These are phyloP conservation scores for Pseudoperonospora humuli DNA, from an alignment of 352 stramenopile species.

Conservation along the genomic window DNA sequence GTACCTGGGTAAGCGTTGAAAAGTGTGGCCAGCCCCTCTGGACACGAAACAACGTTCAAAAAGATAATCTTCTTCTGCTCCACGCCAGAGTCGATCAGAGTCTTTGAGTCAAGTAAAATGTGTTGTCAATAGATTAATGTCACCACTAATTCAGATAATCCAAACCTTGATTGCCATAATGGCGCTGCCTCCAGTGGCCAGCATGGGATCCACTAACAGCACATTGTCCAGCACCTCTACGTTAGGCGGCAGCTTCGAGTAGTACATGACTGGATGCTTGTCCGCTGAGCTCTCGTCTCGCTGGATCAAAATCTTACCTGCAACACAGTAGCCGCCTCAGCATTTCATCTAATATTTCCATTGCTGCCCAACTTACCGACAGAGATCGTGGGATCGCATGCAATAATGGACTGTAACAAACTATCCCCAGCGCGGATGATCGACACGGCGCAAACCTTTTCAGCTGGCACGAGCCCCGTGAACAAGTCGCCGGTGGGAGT, in stretches of 20 bases:
- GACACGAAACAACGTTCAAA: conserved; percentile 91
- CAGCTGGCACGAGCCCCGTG: conserved; percentile 39
- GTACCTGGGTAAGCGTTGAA: conserved; percentile 64
- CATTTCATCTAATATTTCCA: conserved; percentile 25
- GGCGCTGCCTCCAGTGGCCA: conserved; percentile 88
- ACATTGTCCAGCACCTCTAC: too few relatives aligned
- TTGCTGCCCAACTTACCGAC: too few relatives aligned
- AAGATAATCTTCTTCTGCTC: conserved; percentile 89
- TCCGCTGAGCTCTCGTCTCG: too few relatives aligned
- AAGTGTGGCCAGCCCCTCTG: conserved; percentile 83
- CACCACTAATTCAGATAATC: too few relatives aligned
- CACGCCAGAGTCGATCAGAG: conserved; percentile 79
- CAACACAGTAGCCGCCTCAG: conserved; percentile 13
- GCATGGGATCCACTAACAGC: conserved; percentile 96
- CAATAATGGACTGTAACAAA: too few relatives aligned
- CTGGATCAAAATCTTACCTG: too few relatives aligned
- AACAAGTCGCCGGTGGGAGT: conserved; percentile 67
- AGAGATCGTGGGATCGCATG: too few relatives aligned
- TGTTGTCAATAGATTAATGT: conserved; percentile 3
- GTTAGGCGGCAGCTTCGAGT: conserved; percentile 90
- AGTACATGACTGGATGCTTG: conserved; percentile 86
- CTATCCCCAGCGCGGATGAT: conserved; percentile 91
- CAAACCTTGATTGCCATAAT: too few relatives aligned
- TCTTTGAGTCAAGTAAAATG: conserved; percentile 25
- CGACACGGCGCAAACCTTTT: conserved; percentile 86